Evolutionary conservation across 2,329 filamentous ascomycete species (phyloP), one percentile per base, ranked within the genome.

Genomic region (Seiridium unicorne): DNA sequence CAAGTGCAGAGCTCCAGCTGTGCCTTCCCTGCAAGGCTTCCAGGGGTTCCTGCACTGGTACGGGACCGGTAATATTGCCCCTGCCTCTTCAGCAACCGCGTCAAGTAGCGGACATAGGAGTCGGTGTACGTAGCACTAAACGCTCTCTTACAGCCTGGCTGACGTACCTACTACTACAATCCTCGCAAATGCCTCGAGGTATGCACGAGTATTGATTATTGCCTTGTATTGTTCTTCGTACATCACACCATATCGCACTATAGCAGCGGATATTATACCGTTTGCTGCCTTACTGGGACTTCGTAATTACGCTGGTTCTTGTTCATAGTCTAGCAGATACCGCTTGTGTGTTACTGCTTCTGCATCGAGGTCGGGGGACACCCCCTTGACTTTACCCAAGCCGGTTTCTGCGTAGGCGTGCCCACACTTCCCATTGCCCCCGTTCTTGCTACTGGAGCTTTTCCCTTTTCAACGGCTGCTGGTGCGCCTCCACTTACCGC

Each of bases 401-500:
- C 36, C 2, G 18, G n/a, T 31, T 13, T 32, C 38, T 42, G 38
- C 38, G 38, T 13, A 42, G 38, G 38, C 38, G 13, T 35, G 32
- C 10, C 40, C 38, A 11, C n/a, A 10, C 26, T 11, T 18, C 40
- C 40, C 9, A 7, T 40, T 40, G n/a, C 31, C 38, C 38, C 38
- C 49, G 26, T 48, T 48, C 26, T 48, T 48, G 11, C 46, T 48
- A 26, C 18, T 42, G 49, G n/a, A 26, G 18, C 18, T 26, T 10
- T 35, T 31, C 7, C 51, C 42, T 46, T 36, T 47, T 34, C 38
- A 57, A 57, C 54, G 54, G 54, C 54, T 57, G 44, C 42, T 47
- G 54, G 54, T 57, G 54, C 54, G 34, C 42, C 54, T 47, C 54
- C 54, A 47, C 31, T n/a, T 11, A 47, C 54, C 42, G 46, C 54